Evolutionary conservation across 768 basidiomycete species (phyloP).

Genomic region (Pleurotus ostreatus): DNA sequence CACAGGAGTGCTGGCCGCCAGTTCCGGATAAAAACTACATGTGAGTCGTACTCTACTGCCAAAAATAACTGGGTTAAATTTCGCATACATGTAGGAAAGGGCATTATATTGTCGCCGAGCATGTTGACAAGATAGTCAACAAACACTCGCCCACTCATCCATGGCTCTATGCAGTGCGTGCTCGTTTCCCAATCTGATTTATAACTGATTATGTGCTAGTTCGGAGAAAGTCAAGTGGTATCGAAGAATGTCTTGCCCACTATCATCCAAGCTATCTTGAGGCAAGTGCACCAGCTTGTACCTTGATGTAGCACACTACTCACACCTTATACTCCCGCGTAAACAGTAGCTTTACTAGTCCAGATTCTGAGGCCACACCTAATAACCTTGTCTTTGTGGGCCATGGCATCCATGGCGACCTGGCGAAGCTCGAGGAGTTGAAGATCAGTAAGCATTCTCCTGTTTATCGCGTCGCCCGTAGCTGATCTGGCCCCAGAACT

Average conservation of each 20-base stretch:
- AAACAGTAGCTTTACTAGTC: conserved; percentile 64
- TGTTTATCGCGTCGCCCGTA: not conserved
- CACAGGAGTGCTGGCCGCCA: conserved; percentile 72
- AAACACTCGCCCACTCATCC: conserved; percentile 62
- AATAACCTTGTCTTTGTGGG: conserved; percentile 73
- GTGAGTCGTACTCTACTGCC: conserved; percentile 30
- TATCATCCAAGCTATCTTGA: conserved; percentile 70
- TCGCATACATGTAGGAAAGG: conserved; percentile 41
- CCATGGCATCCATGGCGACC: conserved; percentile 50
- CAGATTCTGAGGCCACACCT: conserved; percentile 68
- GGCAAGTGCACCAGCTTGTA: conserved; percentile 33
- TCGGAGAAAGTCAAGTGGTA: conserved; percentile 71
- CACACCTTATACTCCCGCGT: not conserved
- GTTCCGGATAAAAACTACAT: conserved; percentile 73
- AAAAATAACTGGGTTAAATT: too few relatives aligned
- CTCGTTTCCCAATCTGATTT: not conserved
- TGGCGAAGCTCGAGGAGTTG: conserved; percentile 70
- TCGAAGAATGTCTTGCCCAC: conserved; percentile 66
- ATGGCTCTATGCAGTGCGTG: conserved; percentile 57
- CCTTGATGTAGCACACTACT: not conserved
- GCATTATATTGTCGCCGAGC: conserved; percentile 71
- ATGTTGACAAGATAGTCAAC: conserved; percentile 60
- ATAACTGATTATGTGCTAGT: conserved; percentile 37
- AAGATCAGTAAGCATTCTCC: conserved; percentile 60
- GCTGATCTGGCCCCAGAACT: conserved; percentile 41